A percentile compares a stretch with the other conserved stretches of the same genome.
Conservation (phyloP, 2,329 filamentous ascomycete genomes). For the Monilinia polystroma region DNA sequence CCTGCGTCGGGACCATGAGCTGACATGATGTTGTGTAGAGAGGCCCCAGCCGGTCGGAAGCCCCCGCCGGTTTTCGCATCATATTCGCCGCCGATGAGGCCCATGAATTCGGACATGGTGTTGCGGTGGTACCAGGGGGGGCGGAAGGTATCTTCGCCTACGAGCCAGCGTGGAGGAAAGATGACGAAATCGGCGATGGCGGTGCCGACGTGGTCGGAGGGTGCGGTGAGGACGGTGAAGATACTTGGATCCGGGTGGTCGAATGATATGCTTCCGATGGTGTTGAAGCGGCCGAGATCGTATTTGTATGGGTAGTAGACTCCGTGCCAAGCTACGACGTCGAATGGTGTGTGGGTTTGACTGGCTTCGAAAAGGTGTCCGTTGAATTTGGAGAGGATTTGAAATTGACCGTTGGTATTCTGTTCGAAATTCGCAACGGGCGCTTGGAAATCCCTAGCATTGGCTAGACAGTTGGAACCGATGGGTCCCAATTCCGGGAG, state of each 20-base stretch:
- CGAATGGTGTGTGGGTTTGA: slow-evolving; percentile 72
- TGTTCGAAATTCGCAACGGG: slow-evolving; percentile 69
- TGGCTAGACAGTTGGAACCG: slow-evolving; percentile 72
- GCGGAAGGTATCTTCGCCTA: slow-evolving; percentile 59
- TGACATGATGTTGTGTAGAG: slow-evolving; percentile 62
- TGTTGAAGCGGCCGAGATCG: slow-evolving; percentile 74
- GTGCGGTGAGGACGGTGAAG: slow-evolving; percentile 65
- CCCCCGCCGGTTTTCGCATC: slow-evolving; percentile 57
- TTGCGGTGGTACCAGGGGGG: slow-evolving; percentile 66
- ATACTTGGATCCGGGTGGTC: slow-evolving; percentile 79
- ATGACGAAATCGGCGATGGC: slow-evolving; percentile 65
- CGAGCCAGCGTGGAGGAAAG: slow-evolving; percentile 64
- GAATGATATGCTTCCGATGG: slow-evolving; percentile 69
- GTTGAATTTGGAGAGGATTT: slow-evolving; percentile 64
- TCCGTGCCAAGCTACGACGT: slow-evolving; percentile 79
- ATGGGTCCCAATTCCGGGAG: slow-evolving; percentile 73
- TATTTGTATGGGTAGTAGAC: slow-evolving; percentile 82
- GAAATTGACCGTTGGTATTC: slow-evolving; percentile 46
- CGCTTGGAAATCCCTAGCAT: slow-evolving; percentile 71
- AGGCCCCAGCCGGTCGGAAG: slow-evolving; percentile 60
- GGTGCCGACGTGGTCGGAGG: slow-evolving; percentile 54
- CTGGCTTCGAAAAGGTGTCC: slow-evolving; percentile 63
- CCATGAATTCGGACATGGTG: slow-evolving; percentile 66
- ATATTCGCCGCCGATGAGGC: slow-evolving; percentile 59
- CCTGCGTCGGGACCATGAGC: slow-evolving; percentile 59